Conservation (phyloP, 1,284 basidiomycete species). For the Moesziomyces parantarcticus region DNA sequence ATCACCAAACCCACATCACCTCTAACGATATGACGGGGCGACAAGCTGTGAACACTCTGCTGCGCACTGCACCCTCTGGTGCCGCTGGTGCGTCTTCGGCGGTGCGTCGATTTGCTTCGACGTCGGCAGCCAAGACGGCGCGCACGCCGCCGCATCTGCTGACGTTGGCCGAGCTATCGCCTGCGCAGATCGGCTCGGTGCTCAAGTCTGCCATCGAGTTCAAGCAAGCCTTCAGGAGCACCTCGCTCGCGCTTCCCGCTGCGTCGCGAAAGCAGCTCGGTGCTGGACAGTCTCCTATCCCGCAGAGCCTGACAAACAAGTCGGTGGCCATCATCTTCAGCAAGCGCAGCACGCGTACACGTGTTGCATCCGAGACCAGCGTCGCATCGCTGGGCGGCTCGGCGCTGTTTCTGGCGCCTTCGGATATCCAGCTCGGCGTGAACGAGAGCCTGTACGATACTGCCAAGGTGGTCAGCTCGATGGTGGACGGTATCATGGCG, state of each 20-base stretch:
- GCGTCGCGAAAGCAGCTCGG: conserved; percentile 39
- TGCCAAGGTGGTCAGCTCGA: conserved; percentile 83
- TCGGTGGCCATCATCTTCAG: conserved; percentile 89
- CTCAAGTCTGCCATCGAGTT: conserved; percentile 75
- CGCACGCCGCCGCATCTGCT: conserved; percentile 71
- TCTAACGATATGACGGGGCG: conserved; percentile 25
- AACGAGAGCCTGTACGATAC: conserved; percentile 90
- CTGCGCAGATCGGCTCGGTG: conserved; percentile 76
- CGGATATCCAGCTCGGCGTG: conserved; percentile 95
- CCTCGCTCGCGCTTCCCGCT: conserved; percentile 68
- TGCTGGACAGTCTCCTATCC: conserved; percentile 34
- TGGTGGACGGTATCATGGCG: conserved; percentile 97
- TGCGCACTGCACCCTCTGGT: conserved; percentile 6
- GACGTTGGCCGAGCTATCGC: conserved; percentile 83
- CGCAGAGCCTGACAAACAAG: conserved; percentile 78
- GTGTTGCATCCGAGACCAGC: conserved; percentile 84
- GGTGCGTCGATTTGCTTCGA: conserved; percentile 30
- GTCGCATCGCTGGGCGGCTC: conserved; percentile 73
- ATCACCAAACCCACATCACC: background rate
- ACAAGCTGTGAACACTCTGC: conserved; percentile 13
- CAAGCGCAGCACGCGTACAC: conserved; percentile 92
- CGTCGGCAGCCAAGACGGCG: conserved; percentile 8
- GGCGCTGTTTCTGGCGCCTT: conserved; percentile 88
- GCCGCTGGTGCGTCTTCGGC: background rate
- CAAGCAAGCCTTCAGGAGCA: conserved; percentile 73